Evolutionary conservation across 2,329 filamentous ascomycete genomes (phyloP).

Genomic region (Hansfordia pulvinata): DNA sequence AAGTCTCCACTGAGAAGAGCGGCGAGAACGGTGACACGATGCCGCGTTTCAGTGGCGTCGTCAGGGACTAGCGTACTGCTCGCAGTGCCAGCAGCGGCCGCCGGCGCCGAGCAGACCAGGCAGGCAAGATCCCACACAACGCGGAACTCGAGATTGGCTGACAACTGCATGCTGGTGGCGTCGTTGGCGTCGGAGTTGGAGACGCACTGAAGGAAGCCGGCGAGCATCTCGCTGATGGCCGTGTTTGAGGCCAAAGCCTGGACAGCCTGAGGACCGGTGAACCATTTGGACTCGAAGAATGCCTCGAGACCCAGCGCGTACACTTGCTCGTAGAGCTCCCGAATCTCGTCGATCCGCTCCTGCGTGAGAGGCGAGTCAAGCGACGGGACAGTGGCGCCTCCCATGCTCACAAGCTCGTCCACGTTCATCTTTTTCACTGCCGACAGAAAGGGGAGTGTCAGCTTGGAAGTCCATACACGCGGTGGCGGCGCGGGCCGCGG

Average conservation of each 20-base stretch:
- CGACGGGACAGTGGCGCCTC: constrained; percentile 45
- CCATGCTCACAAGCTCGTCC: constrained; percentile 53
- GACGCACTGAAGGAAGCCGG: constrained; percentile 46
- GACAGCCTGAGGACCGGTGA: constrained; percentile 33
- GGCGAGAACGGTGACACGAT: constrained; percentile 64
- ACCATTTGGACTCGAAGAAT: constrained; percentile 79
- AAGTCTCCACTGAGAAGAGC: constrained; percentile 61
- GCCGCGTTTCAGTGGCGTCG: constrained; percentile 48
- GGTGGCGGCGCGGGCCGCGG: too few relatives aligned
- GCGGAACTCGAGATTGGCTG: constrained; percentile 40
- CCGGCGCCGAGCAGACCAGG: constrained; percentile 28
- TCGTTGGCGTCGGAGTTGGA: constrained; percentile 34
- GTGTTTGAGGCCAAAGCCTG: constrained; percentile 36
- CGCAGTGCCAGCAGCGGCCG: too few relatives aligned
- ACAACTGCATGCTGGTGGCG: constrained; percentile 35
- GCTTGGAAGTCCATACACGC: too few relatives aligned
- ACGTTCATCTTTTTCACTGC: constrained; percentile 59
- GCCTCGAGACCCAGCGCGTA: constrained; percentile 63
- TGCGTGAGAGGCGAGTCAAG: constrained; percentile 36
- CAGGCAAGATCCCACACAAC: constrained; percentile 47
- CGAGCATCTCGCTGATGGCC: constrained; percentile 51
- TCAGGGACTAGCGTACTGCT: constrained; percentile 34
- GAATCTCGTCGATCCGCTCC: constrained; percentile 49
- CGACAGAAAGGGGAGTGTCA: constrained; percentile 28
- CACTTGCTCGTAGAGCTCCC: constrained; percentile 58